These are phyloP conservation scores for Penicillium goetzii DNA, from an alignment of 495 filamentous ascomycete species.

Conservation along the genomic window DNA sequence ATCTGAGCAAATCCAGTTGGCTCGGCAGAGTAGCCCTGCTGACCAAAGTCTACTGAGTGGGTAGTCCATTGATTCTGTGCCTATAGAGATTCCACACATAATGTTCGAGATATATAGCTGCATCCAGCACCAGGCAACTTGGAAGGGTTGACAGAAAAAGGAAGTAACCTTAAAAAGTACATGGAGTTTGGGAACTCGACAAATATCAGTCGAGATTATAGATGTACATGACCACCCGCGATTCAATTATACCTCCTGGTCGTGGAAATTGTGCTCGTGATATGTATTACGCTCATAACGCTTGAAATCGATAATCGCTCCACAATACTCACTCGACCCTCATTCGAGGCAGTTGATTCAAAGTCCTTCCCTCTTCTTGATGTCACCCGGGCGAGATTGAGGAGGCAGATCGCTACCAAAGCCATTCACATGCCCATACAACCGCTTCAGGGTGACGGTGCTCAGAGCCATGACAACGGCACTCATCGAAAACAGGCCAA, in stretches of 20 bases:
- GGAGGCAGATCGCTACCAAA: slow-evolving; percentile 35
- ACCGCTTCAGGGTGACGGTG: slow-evolving; percentile 66
- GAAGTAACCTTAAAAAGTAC: too few species aligned
- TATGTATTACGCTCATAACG: neutral
- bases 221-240: neutral
- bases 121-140: too few species aligned
- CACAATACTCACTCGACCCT: neutral
- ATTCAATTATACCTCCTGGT: neutral
- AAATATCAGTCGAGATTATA: neutral
- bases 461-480: slow-evolving; percentile 73
- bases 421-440: slow-evolving; percentile 74
- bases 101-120: too few species aligned
- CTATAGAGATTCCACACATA: too few species aligned
- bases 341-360: slow-evolving; percentile 9
- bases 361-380: slow-evolving; percentile 33
- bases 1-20: too few species aligned
- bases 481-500: slow-evolving; percentile 69
- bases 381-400: slow-evolving; percentile 36
- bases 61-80: too few species aligned
- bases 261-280: neutral
- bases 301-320: neutral
- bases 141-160: too few species aligned
- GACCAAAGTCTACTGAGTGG: too few species aligned
- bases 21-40: too few species aligned
- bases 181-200: too few species aligned